These are phyloP conservation scores for Cerrena zonata DNA, from an alignment of 1,284 basidiomycete genomes.

Conservation along the genomic window DNA sequence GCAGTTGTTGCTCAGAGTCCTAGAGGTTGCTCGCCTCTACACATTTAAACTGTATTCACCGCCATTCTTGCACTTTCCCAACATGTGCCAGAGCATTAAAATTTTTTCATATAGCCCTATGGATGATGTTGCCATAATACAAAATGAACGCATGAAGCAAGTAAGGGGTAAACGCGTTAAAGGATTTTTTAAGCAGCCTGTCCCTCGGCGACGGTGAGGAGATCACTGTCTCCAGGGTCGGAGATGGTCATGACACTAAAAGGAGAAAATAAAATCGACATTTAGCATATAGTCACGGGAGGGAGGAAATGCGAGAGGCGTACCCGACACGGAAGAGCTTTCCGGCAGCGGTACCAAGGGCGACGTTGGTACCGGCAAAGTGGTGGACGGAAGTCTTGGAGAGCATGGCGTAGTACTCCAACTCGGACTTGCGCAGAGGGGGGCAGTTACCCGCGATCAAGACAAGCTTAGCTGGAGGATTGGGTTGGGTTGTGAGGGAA, in stretches of 20 bases:
- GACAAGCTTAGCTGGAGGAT: constrained; percentile 85
- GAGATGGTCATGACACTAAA: constrained; percentile 91
- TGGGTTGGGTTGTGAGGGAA: no score
- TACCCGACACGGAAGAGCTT: constrained; percentile 99
- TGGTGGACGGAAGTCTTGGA: constrained; percentile 97
- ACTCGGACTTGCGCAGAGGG: constrained; percentile 96
- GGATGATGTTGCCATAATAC: no score
- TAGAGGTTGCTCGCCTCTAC: no score
- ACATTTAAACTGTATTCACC: no score
- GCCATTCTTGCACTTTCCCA: no score
- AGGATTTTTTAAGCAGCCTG: constrained; percentile 42
- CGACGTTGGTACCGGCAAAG: constrained; percentile 94
- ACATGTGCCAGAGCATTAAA: no score
- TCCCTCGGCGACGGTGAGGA: constrained; percentile 73
- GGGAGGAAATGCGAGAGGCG: constrained; percentile 27
- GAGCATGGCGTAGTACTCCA: constrained; percentile 99
- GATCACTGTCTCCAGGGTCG: constrained; percentile 96
- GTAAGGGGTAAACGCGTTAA: no score
- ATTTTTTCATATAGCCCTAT: no score
- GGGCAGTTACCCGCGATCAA: constrained; percentile 99
- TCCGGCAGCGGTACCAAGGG: constrained; percentile 97
- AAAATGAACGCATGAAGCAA: no score
- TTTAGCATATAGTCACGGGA: background rate
- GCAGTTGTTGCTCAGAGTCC: no score
- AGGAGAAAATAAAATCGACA: background rate